A percentile compares a stretch with the other conserved stretches of the same genome.
Conservation (phyloP, 1,284 basidiomycete genomes). For the Cutaneotrichosporon cavernicola region DNA sequence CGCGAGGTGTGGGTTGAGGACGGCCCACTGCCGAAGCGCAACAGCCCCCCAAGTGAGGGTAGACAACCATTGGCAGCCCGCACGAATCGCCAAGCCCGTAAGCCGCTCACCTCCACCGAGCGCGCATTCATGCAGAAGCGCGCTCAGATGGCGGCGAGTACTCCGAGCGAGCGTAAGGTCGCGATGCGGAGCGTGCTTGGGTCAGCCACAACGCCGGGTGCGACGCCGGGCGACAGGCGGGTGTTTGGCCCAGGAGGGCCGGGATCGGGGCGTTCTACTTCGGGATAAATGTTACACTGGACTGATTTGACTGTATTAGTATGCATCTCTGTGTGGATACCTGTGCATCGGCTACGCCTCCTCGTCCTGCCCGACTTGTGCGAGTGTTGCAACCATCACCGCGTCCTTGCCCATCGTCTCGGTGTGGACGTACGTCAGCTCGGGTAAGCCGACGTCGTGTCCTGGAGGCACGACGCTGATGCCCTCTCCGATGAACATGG, state of each 20-base stretch:
- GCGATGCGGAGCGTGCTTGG: background rate
- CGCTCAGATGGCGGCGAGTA: background rate
- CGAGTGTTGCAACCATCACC: conserved; percentile 43
- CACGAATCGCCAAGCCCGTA: background rate
- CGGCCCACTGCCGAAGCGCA: background rate
- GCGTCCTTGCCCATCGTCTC: conserved; percentile 51
- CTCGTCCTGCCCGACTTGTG: background rate
- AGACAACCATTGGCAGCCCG: conserved; percentile 4
- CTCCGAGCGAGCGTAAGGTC: background rate
- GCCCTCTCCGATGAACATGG: conserved; percentile 73
- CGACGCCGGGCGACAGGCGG: background rate
- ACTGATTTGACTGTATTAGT: background rate
- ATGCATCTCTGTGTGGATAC: background rate
- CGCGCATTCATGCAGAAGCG: conserved; percentile 7
- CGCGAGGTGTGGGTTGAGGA: conserved; percentile 16
- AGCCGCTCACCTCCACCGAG: conserved; percentile 4
- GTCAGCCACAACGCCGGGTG: background rate
- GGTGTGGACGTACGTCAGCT: conserved; percentile 39
- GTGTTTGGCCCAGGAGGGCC: background rate
- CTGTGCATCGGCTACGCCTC: background rate
- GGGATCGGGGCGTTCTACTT: background rate
- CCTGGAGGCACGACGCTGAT: conserved; percentile 56
- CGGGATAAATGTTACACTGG: background rate
- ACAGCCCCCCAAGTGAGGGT: background rate
- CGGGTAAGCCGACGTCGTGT: conserved; percentile 38